Conservation (phyloP, 1,139 yeast species). For the Candida albicans region DNA sequence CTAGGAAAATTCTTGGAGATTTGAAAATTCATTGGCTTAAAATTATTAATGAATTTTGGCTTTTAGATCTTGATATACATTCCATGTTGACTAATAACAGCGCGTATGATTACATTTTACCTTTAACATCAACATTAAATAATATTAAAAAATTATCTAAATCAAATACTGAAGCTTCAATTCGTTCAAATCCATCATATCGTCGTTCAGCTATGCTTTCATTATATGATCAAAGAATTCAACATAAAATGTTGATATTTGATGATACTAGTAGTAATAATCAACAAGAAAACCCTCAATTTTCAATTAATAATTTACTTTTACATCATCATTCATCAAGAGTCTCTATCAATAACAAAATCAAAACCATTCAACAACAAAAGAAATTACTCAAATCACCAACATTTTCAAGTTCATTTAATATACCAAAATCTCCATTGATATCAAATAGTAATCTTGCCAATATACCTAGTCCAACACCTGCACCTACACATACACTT, state of each 20-base stretch:
- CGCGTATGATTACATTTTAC: slow-evolving; percentile 28
- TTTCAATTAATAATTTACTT: slow-evolving; percentile 39
- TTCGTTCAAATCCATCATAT: slow-evolving; percentile 51
- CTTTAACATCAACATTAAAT: slow-evolving; percentile 26
- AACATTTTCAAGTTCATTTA: slow-evolving; percentile 7
- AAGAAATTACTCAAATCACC: slow-evolving; percentile 14
- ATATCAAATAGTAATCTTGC: slow-evolving; percentile 2
- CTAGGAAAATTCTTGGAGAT: slow-evolving; percentile 47
- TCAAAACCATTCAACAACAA: slow-evolving; percentile 23
- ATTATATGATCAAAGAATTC: slow-evolving; percentile 43
- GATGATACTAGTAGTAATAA: slow-evolving; percentile 24
- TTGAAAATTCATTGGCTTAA: slow-evolving; percentile 45
- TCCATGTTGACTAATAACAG: slow-evolving; percentile 16
- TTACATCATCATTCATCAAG: slow-evolving; percentile 45
- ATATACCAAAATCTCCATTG: slow-evolving; percentile 3
- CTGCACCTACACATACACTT: too few relatives aligned
- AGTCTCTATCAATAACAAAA: slow-evolving; percentile 33
- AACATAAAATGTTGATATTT: slow-evolving; percentile 37
- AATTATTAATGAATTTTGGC: slow-evolving; percentile 36
- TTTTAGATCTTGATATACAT: slow-evolving; percentile 25
- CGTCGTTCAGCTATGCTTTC: slow-evolving; percentile 58
- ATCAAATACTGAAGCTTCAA: slow-evolving; percentile 39
- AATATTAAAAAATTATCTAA: slow-evolving; percentile 25
- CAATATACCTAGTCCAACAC: not conserved
- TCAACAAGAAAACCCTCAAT: slow-evolving; percentile 39